phyloP scores from a whole-genome alignment of 257 asterid species.

The Penstemon newberryi region DNA sequence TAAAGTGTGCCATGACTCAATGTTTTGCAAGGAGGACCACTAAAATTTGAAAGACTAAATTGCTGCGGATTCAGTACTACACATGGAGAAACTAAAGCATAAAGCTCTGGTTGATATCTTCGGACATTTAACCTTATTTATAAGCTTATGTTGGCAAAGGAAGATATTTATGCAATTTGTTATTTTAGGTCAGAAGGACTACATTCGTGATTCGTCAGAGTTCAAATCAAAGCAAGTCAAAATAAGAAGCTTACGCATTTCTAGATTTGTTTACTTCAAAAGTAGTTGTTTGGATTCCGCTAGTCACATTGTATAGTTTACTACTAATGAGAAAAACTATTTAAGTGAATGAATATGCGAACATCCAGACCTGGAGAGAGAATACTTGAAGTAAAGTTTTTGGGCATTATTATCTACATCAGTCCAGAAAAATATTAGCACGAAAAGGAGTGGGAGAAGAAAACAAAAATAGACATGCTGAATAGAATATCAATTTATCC shows the following conservation, averaged over 20 bases:
- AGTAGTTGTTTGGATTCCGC: neutral
- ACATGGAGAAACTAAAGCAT: too few relatives aligned
- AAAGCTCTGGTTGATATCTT: too few relatives aligned
- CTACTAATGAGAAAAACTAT: neutral
- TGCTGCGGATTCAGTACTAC: too few relatives aligned
- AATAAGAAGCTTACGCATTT: too few relatives aligned
- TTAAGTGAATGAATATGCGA: neutral
- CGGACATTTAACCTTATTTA: too few relatives aligned
- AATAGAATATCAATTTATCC: slow-evolving; percentile 1
- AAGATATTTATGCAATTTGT: too few relatives aligned
- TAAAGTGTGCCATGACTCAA: neutral
- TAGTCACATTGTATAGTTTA: neutral
- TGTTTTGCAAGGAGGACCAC: neutral
- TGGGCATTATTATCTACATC: neutral
- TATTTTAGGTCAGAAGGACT: too few relatives aligned
- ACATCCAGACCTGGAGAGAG: neutral
- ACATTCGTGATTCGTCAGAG: too few relatives aligned
- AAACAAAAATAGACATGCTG: neutral
- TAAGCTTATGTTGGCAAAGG: too few relatives aligned
- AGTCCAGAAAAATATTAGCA: neutral
- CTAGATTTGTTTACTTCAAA: neutral
- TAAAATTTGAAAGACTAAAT: too few relatives aligned
- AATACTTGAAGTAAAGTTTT: neutral
- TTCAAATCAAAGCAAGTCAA: too few relatives aligned
- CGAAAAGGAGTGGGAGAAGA: neutral